These are phyloP conservation scores for Nicotiana obtusifolia DNA, from an alignment of 257 asterid species.

Conservation along the genomic window DNA sequence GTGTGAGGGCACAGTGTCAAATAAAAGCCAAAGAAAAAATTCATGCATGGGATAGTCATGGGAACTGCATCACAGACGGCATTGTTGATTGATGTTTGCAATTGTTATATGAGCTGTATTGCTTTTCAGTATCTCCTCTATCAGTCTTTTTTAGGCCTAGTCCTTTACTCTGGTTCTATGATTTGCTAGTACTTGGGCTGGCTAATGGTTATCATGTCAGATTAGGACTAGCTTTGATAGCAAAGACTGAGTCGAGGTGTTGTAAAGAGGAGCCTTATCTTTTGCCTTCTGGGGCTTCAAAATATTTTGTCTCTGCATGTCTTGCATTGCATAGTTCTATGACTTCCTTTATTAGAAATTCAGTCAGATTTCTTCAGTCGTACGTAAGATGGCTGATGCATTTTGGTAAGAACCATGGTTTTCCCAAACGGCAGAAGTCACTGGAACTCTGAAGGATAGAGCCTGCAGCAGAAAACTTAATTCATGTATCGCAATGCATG, in stretches of 20 bases:
- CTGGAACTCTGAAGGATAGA: background rate
- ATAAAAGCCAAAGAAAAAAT: background rate
- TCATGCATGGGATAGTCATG: background rate
- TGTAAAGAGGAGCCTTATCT: background rate
- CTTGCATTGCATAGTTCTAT: background rate
- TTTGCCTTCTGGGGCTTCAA: background rate
- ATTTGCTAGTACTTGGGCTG: background rate
- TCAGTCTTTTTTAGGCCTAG: background rate
- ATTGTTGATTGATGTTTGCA: background rate
- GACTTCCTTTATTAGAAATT: background rate
- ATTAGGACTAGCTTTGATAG: background rate
- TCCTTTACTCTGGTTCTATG: background rate
- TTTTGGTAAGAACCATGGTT: background rate
- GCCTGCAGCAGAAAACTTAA: background rate
- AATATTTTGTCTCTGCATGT: background rate
- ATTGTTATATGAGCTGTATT: background rate
- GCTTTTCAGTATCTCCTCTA: background rate
- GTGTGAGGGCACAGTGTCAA: background rate
- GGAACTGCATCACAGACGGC: background rate
- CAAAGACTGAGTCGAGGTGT: background rate
- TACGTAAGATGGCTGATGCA: background rate
- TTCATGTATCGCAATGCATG: background rate
- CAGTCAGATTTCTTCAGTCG: background rate
- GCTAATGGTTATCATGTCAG: background rate
- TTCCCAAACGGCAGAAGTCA: background rate